Base-by-base conservation (phyloP, 805 yeast genomes). In the Groenewaldozyma salmanticensis region DNA sequence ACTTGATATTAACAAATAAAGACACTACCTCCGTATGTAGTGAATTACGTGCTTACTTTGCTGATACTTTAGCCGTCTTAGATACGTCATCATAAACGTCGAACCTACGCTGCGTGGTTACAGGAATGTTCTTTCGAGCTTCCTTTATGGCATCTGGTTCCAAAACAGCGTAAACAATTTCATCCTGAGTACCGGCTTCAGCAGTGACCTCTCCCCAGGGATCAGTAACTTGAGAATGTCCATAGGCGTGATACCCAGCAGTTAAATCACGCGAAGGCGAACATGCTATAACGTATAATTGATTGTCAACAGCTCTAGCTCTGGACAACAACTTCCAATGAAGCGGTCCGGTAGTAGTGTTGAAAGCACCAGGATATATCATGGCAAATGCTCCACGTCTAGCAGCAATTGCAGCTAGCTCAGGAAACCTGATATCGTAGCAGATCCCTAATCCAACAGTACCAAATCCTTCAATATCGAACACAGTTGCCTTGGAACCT, bases 351-450 rank as follows among this genome's bases (percentile, higher is more conserved):
- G 98, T 90, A 48, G 80, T 80, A 60, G 81, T 71, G 6, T 95
- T 92, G 69, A 94, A 92, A 0, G 97, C 97, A 34, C 94, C 81
- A 0, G 98, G 97, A 53, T 72, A 90, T 1, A 94, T 74, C 49
- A 90, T 58, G 17, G 94, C 72, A 46, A 85, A 74, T 1, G 95
- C 95, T 4, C 94, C 94, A 31, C 54, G 50, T 20, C 70, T 58
- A 9, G 69, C 66, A 49, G 95, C 86, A 49, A 85, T 62, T 29
- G 81, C 57, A 1, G 94, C 79, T 40, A 85, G 62, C 58, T 90
- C 96, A 0, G 96, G 96, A 62, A 90, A 90, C 46, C 98, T 68
- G 22, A 92, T 75, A 60, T 90, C 98, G 59, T 92, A 92, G 62
- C 98, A 90, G 29, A 90, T 68, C 3, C 90, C 95, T 33, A 84